Evolutionary conservation across 805 yeast genomes (phyloP), one percentile per base, ranked within the genome.

Genomic region (Metschnikowia koreensis): DNA sequence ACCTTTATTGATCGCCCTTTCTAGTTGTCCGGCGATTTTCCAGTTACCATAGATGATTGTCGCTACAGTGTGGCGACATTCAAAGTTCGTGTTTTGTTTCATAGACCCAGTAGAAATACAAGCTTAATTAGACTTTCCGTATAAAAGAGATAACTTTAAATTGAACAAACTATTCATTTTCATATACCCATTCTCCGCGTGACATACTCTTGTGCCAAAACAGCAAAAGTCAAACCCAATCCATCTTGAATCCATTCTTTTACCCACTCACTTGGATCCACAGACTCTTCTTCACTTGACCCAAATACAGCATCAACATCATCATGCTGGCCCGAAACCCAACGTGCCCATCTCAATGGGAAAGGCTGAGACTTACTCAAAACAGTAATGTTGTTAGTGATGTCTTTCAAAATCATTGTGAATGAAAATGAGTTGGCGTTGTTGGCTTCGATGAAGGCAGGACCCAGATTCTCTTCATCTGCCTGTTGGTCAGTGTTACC

Each of bases 281-380:
- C 66, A 22, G 55, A 53, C 22, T 51, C 59, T 8, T 60, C 57
- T 7, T 60, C 65, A n/a, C 57, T 52, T 4, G 47, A 31, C 16
- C 58, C 58, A 38, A 58, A 58, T 7, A 56, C 54, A 9, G 55
- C 52, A 36, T 56, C 57, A 26, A 59, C 52, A 34, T 61, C 68
- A 12, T 59, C 56, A 7, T 58, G 60, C 27, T 70, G 66, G 12
- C 83, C 81, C 54, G 81, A 84, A n/a, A 93, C 76, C 99, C 99
- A 94, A n/a, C 81, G 74, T 9, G 91, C 86, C 99, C 99, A 94
- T 64, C 82, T 84, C 43, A 81, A 66, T 10, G 99, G 98, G 75
- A 90, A 87, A 7, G 96, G 83, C 68, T 94, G 99, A 0, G 98
- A 88, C 59, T 86, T 84, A 46, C 89, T 84, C 29, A 82, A 77